Base-by-base conservation (phyloP, 23 red algal species). In the Pyropia yezoensis region DNA sequence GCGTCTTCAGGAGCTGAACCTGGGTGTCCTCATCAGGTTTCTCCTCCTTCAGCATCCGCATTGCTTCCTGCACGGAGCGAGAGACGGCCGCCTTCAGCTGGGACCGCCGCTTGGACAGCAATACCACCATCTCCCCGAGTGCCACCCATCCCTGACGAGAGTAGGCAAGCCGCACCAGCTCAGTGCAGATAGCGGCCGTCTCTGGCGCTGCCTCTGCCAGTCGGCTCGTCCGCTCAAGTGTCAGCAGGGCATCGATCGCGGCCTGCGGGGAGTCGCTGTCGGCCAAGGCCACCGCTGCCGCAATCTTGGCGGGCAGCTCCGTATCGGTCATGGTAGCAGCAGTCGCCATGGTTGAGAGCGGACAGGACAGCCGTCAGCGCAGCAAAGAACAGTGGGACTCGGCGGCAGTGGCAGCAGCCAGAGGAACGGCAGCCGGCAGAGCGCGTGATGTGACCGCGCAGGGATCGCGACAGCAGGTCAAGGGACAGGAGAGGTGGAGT, bases 71-170 rank as follows among this genome's bases (percentile, higher is more conserved):
- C 18, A 98, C 94, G 16, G 74, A 71, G 16, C 76, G 68, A 50
- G 69, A 64, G 15, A 98, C 50, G 2, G 85, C 85, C 64, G 74
- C 70, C 30, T 98, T 98, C 14, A 98, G 76, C 63, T 98, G 94
- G 21, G 94, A 87, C 30, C 94, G 78, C 23, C 94, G 82, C 57
- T 89, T 89, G 11, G 73, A 80, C 2, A 98, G 70, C 19, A 91
- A 72, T 14, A 81, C 64, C 3, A 85, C 71, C 55, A 91, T 71
- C 33, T 88, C 87, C 0, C 62, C 39, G 25, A 91, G 69, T 7
- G 88, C 67, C 18, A 77, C 79, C 85, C 85, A 86, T 20, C 81
- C 80, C 16, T 81, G 74, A 21, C 52, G 49, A 21, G 82, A 1
- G 54, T 63, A 71, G 30, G 76, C 73, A n/a, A 91, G 16, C 17